Base-by-base conservation (phyloP, 2,329 filamentous ascomycete species). In the Aspergillus niger region DNA sequence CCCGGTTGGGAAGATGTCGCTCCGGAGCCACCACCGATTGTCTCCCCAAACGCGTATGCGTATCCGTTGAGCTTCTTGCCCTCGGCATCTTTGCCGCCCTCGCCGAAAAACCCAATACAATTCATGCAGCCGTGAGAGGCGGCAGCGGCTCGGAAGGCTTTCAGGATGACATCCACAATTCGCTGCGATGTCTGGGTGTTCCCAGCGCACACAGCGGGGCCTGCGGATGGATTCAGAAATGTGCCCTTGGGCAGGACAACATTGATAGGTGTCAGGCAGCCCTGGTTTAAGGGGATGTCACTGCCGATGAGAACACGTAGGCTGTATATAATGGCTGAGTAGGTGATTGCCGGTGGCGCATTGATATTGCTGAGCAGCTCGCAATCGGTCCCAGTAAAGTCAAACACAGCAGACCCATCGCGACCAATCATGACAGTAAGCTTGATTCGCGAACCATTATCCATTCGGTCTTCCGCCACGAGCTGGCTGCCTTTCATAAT, bases 271-370 rank as follows among this genome's bases (percentile, higher is more conserved):
- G 85, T 85, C 1, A 94, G 80, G 67, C 91, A 94, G 60, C 91
- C 91, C 77, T 94, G 90, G 76, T 94, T 94, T 3, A 94, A 82
- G 0, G 91, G 91, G 7, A 94, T 93, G 62, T 92, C 89, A 66
- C 89, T 85, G 5, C 83, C 87, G 64, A 94, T 91, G 15, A 95
- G 81, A 67, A 86, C 89, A 58, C 91, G 87, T 8, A 94, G 81
- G 67, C 87, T 90, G 80, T 94, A 94, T 69, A 93, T 93, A 69
- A 93, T 92, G 52, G 90, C 91, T 38, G 85, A 89, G 75, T 90
- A 90, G 0, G 90, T 92, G 50, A 93, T 88, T 3, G 90, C 90
- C 76, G 90, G 84, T 0, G 90, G 90, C 0, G 90, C 90, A 69
- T 93, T 93, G 70, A 88, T 86, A 67, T 92, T 92, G 57, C 81